Evolutionary conservation across 2,329 filamentous ascomycete genomes (phyloP).

Genomic region (Amauroascus niger): DNA sequence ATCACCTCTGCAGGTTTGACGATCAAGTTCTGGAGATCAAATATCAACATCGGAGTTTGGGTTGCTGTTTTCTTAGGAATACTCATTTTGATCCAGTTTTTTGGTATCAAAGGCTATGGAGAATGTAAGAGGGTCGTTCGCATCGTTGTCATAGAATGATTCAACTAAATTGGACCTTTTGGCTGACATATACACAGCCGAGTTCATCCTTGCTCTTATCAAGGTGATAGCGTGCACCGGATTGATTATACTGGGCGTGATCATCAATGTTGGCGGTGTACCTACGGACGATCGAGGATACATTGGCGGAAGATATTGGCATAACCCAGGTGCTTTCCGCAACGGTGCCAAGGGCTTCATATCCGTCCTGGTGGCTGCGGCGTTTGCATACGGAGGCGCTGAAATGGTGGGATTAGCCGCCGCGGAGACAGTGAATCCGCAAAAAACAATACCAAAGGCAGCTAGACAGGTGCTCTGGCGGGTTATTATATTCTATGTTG

Average conservation of each 20-base stretch:
- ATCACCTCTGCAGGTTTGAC: conserved; percentile 54
- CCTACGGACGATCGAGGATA: conserved; percentile 49
- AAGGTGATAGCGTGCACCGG: conserved; percentile 59
- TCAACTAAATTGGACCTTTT: conserved; percentile 47
- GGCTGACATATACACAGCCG: conserved; percentile 48
- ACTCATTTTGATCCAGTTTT: conserved; percentile 52
- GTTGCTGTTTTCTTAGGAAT: conserved; percentile 47
- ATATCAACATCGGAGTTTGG: conserved; percentile 31
- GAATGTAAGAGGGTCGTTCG: no score
- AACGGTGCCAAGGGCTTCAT: conserved; percentile 55
- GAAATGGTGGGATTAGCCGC: conserved; percentile 48
- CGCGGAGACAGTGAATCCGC: conserved; percentile 46
- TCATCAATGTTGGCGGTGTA: conserved; percentile 56
- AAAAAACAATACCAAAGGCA: conserved; percentile 45
- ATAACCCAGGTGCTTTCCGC: conserved; percentile 50
- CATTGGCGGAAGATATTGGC: conserved; percentile 56
- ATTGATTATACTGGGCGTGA: conserved; percentile 55
- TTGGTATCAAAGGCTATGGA: conserved; percentile 43
- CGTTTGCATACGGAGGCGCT: conserved; percentile 29
- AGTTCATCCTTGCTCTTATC: conserved; percentile 50
- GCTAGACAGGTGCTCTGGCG: conserved; percentile 46
- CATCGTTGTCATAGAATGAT: no score
- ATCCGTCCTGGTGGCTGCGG: conserved; percentile 41
- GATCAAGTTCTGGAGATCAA: conserved; percentile 49
- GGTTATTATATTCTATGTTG: conserved; percentile 49